phyloP scores from a whole-genome alignment of 257 asterid species.

The Solanum sitiens region DNA sequence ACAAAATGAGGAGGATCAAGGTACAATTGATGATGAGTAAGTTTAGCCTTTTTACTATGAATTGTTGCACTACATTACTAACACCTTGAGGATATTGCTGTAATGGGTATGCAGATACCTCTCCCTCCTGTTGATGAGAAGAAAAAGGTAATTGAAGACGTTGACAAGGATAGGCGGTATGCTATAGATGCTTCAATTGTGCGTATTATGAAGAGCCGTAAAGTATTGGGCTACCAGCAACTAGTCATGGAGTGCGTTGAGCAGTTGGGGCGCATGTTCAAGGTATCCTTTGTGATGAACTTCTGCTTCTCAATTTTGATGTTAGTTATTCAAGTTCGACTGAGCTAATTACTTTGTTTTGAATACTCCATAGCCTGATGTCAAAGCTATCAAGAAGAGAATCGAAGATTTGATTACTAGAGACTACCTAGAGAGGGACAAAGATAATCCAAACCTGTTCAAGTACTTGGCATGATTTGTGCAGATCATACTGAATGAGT shows the following conservation, averaged over 20 bases:
- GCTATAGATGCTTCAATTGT: conserved; percentile 98
- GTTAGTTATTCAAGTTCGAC: background rate
- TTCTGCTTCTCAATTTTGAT: background rate
- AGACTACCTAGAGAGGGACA: conserved; percentile 92
- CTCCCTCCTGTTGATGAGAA: conserved; percentile 98
- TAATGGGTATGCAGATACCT: conserved; percentile 53
- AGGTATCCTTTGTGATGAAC: conserved; percentile 31
- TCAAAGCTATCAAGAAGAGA: conserved; percentile 95
- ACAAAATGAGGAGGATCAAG: conserved; percentile 96
- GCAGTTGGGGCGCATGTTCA: conserved; percentile 94
- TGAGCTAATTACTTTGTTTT: background rate
- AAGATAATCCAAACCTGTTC: conserved; percentile 83
- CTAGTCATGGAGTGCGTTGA: conserved; percentile 94
- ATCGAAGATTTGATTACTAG: conserved; percentile 93
- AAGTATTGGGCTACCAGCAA: conserved; percentile 92
- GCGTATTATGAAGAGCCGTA: conserved; percentile 97
- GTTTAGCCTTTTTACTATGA: background rate
- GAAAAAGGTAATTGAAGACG: conserved; percentile 96
- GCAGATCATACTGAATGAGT: background rate
- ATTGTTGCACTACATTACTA: background rate
- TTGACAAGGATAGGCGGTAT: conserved; percentile 91
- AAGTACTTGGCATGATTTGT: conserved; percentile 81
- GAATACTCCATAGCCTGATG: conserved; percentile 59
- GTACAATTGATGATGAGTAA: conserved; percentile 17
- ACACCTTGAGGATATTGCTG: background rate